These are phyloP conservation scores for Syzygium aqueum DNA, from an alignment of 345 rosid species.

Conservation along the genomic window DNA sequence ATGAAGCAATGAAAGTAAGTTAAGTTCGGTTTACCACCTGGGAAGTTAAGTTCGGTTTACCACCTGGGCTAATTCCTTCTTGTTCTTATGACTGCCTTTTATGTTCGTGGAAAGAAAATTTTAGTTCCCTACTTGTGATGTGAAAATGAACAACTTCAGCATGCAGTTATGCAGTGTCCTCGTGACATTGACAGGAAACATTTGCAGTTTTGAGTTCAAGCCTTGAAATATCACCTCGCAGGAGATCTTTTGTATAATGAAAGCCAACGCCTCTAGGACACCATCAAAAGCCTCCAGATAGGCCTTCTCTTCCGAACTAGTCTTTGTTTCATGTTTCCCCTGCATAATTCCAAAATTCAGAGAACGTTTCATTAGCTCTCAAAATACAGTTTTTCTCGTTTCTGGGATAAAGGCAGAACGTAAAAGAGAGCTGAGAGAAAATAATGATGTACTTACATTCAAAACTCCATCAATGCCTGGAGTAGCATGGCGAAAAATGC, in stretches of 20 bases:
- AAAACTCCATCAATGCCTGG: conserved; percentile 20
- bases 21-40: not conserved
- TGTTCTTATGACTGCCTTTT: not conserved
- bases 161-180: not conserved
- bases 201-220: not conserved
- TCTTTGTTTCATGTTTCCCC: conserved; percentile 10
- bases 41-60: not conserved
- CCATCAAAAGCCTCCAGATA: conserved; percentile 5
- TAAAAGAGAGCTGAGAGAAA: not conserved
- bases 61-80: not conserved
- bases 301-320: conserved; percentile 10
- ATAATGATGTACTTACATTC: conserved; percentile 4
- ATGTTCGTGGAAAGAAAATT: not conserved
- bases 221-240: conserved; percentile 24
- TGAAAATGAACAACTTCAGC: not conserved
- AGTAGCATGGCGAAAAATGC: conserved; percentile 21
- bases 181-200: not conserved
- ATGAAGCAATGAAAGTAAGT: not conserved
- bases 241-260: conserved; percentile 20
- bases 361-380: not conserved
- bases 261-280: conserved; percentile 25
- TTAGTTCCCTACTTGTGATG: not conserved
- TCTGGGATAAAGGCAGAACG: not conserved
- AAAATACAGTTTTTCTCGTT: not conserved
- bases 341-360: not conserved